Evolutionary conservation across 148 eudicot genomes (phyloP), one percentile per base, ranked within the genome.

Genomic region (Gaultheria prostrata): DNA sequence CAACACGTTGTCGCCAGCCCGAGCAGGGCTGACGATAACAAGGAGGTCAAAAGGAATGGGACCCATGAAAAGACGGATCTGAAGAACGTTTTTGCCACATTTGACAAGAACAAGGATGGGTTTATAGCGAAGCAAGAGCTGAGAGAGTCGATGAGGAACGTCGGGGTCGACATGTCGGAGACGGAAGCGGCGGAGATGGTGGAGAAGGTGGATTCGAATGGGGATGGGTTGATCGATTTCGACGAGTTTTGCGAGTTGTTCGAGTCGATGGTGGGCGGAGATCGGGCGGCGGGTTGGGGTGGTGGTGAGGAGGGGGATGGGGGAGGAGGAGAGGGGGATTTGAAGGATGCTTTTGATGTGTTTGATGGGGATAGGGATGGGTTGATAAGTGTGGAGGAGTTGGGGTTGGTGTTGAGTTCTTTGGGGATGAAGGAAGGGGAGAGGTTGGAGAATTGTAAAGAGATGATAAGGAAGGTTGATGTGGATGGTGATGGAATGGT

Each of bases 401-500:
- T 90, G 69, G 77, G 89, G 1, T 81, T 80, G n/a, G 95, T 92
- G 77, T 76, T 94, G 85, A 48, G 85, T 80, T 88, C 94, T 6
- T 20, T 94, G 81, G 95, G 97, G 59, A 78, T 94, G 79, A 90
- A 84, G 35, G 88, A 92, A 83, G 95, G 97, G 28, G 82, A 75
- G 15, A 83, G 77, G 79, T 61, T 87, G 53, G 95, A 91, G 57
- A 86, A 73, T 78, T 92, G 94, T 70, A 86, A 76, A 78, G 93
- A 92, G 87, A 94, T 94, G 97, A 94, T 94, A 67, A 87, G 84
- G 78, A 92, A 89, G 56, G 94, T 92, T 50, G 97, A 94, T 83
- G 72, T 85, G 53, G 97, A 94, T 90, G 97, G 97, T 26, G 97
- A 94, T 94, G 97, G 97, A 20, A 92, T 87, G 95, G 90, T 94